Conservation (phyloP, 2,329 filamentous ascomycete species). For the Penicillium corylophilum region DNA sequence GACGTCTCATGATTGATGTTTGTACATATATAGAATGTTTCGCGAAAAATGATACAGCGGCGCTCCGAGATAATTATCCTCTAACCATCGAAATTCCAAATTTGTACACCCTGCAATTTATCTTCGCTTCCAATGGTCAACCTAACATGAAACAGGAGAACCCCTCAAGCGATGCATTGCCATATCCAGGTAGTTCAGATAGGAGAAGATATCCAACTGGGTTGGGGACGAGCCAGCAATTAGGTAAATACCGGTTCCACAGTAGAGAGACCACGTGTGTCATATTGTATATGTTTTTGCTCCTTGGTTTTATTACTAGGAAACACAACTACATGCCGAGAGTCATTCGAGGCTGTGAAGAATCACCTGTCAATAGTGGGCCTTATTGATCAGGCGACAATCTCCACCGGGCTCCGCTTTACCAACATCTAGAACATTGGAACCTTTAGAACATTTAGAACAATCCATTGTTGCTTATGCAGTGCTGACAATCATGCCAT, state of each 20-base stretch:
- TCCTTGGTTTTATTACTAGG: not conserved
- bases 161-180: not conserved
- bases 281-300: too few relatives aligned
- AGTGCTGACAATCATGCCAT: not conserved
- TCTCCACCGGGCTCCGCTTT: not conserved
- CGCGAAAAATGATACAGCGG: not conserved
- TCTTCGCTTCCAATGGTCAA: not conserved
- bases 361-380: not conserved
- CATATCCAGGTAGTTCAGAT: not conserved
- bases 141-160: not conserved
- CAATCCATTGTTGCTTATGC: not conserved
- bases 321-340: not conserved
- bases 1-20: not conserved
- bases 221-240: not conserved
- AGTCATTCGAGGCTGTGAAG: not conserved
- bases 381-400: not conserved
- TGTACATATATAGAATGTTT: not conserved
- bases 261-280: too few relatives aligned
- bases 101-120: not conserved
- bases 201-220: not conserved
- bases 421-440: not conserved
- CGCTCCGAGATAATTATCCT: not conserved
- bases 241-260: not conserved
- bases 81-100: not conserved
- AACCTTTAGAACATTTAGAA: not conserved